Evolutionary conservation across 1,139 yeast species (phyloP).

Genomic region (Torulaspora pretoriensis): DNA sequence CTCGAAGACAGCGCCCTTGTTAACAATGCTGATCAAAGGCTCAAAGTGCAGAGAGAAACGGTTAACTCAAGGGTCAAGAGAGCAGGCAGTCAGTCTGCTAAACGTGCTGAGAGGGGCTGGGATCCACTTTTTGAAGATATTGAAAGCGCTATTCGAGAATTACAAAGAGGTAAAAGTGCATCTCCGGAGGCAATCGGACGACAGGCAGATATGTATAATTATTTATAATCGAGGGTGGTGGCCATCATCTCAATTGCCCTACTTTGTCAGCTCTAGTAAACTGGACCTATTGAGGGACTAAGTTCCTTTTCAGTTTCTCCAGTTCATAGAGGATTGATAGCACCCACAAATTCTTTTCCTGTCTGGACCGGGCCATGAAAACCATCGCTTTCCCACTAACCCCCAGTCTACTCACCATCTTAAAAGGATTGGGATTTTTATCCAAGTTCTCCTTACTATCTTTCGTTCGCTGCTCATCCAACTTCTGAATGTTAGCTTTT

Average conservation of each 20-base stretch:
- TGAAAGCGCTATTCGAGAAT: slow-evolving; percentile 16
- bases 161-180: slow-evolving; percentile 11
- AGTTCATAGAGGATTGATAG: slow-evolving; percentile 57
- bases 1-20: neutral
- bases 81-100: slow-evolving; percentile 1
- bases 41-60: neutral
- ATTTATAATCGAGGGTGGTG: slow-evolving; percentile 1
- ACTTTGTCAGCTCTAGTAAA: too few relatives aligned
- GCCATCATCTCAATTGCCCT: too few relatives aligned
- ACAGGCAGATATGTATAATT: slow-evolving; percentile 8
- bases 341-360: slow-evolving; percentile 84
- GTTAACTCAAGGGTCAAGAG: neutral
- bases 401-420: slow-evolving; percentile 54
- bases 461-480: neutral
- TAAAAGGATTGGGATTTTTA: slow-evolving; percentile 43
- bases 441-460: slow-evolving; percentile 10
- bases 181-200: slow-evolving; percentile 6
- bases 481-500: neutral
- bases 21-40: neutral
- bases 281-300: neutral
- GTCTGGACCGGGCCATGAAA: slow-evolving; percentile 76
- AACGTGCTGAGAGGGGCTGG: slow-evolving; percentile 7
- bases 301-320: slow-evolving; percentile 44
- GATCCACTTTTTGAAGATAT: slow-evolving; percentile 16
- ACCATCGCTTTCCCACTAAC: slow-evolving; percentile 64